Evolutionary conservation across 352 stramenopile species (phyloP).

Genomic region (Salisapilia sapeloensis): DNA sequence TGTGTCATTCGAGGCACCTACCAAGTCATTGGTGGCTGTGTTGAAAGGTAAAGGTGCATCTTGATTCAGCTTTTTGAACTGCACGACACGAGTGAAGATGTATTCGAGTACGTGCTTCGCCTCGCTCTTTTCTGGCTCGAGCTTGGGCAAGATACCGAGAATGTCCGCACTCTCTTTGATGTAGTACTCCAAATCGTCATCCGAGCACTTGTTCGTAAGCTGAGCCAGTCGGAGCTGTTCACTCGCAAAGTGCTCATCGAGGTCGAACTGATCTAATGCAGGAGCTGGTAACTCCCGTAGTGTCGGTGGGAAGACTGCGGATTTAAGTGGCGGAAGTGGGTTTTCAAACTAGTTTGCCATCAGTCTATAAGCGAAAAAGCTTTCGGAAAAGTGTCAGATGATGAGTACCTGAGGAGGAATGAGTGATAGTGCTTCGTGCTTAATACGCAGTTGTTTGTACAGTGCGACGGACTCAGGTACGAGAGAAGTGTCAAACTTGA

Average conservation of each 20-base stretch:
- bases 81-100: conserved; percentile 85
- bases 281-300: conserved; percentile 81
- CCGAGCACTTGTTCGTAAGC: conserved; percentile 91
- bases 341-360: conserved; percentile 74
- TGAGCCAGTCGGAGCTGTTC: conserved; percentile 84
- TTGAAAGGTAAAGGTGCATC: conserved; percentile 11
- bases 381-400: neutral
- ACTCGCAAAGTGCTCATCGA: conserved; percentile 93
- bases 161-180: conserved; percentile 87
- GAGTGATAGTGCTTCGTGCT: conserved; percentile 89
- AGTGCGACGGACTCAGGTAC: conserved; percentile 88
- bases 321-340: conserved; percentile 83
- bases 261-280: conserved; percentile 91
- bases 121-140: conserved; percentile 49
- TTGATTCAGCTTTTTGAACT: conserved; percentile 88
- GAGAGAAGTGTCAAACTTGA: conserved; percentile 89
- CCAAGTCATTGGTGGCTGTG: neutral
- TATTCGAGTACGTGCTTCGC: conserved; percentile 86
- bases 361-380: neutral
- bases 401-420: conserved; percentile 76
- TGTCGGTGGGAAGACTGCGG: conserved; percentile 87
- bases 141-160: conserved; percentile 69
- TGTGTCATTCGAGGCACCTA: conserved; percentile 4
- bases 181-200: conserved; percentile 91
- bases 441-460: conserved; percentile 85